A percentile compares a stretch with the other conserved stretches of the same genome.
These are phyloP conservation scores for Cryomyces minteri DNA, from an alignment of 495 filamentous ascomycete genomes.

Conservation along the genomic window DNA sequence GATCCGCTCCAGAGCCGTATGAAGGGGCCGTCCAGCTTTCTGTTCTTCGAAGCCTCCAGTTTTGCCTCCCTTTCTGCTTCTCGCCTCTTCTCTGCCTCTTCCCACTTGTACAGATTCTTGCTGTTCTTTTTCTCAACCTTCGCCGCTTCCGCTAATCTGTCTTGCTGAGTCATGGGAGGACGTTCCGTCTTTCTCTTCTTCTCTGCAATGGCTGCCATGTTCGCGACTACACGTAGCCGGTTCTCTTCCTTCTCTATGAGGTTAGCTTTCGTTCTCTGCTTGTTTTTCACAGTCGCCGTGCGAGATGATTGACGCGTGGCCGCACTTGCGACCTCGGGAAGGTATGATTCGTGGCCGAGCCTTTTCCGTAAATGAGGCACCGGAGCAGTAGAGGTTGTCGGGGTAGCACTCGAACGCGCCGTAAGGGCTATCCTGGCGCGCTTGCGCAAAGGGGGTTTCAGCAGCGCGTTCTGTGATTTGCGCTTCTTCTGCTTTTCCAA, in stretches of 20 bases:
- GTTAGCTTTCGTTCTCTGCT: conserved; percentile 62
- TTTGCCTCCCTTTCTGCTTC: conserved; percentile 65
- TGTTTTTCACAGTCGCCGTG: conserved; percentile 65
- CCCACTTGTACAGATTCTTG: conserved; percentile 88
- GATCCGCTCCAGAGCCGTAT: conserved; percentile 87
- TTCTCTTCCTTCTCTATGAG: conserved; percentile 70
- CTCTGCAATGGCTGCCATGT: conserved; percentile 77
- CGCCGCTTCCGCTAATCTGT: conserved; percentile 69
- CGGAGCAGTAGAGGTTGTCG: conserved; percentile 11
- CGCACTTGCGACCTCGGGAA: conserved; percentile 59
- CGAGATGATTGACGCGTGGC: conserved; percentile 71
- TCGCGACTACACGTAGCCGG: conserved; percentile 55
- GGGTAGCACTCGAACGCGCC: conserved; percentile 9
- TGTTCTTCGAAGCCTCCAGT: conserved; percentile 34
- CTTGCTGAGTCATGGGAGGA: conserved; percentile 71
- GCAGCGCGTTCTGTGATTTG: conserved; percentile 39
- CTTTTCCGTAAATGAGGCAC: conserved; percentile 63
- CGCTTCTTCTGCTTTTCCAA: conserved; percentile 46
- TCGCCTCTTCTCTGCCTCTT: conserved; percentile 71
- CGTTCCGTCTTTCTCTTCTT: conserved; percentile 56
- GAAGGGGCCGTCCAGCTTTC: conserved; percentile 73
- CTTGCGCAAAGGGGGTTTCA: conserved; percentile 31
- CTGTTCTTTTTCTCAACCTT: conserved; percentile 66
- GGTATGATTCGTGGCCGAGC: conserved; percentile 77
- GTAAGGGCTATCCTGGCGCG: conserved; percentile 33